Base-by-base conservation (phyloP, 2,329 filamentous ascomycete genomes). In the Alternaria angustiovoidea region DNA sequence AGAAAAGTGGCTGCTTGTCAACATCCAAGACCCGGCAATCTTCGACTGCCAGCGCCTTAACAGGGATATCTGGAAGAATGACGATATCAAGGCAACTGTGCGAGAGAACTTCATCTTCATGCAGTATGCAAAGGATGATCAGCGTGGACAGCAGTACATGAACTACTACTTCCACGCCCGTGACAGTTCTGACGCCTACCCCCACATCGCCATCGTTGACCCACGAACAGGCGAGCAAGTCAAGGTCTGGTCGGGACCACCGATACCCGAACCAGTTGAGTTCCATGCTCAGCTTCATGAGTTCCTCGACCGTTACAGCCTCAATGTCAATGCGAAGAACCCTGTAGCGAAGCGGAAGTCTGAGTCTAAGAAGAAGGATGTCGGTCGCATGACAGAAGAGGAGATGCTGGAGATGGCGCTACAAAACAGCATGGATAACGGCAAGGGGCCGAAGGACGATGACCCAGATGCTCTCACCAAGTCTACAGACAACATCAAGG, bases 21-120 rank as follows among this genome's bases (percentile, higher is more conserved):
- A 99, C 76, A 89, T 99, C 16, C 95, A 99, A 79, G 94, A 99
- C 75, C 88, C 92, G 66, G 91, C 91, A 36, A 89, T 97, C 72
- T 99, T 99, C 78, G 91, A 95, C 78, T 99, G 95, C 78, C 95
- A 99, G 77, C 87, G 92, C 3, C 83, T 99, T 18, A 99, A 99
- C 75, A 87, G 95, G 44, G 95, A 99, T 76, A 88, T 98, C 54
- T 99, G 95, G 95, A 97, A 97, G 80, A 91, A 97, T 69, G 79
- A 86, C 18, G 86, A 89, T 2, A 88, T 99, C 58, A 88, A 87
- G 70, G 88, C 91, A n/a, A 87, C 96, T 1, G 85, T 99, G 30
- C 87, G 87, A 70, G 94, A 97, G 75, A 94, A 96, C 80, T 99
- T 99, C 76, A 86, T 99, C 68, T 99, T 99, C 79, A 82, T 99